phyloP scores from a whole-genome alignment of 148 eudicot genomes.

The Selenicereus undatus region DNA sequence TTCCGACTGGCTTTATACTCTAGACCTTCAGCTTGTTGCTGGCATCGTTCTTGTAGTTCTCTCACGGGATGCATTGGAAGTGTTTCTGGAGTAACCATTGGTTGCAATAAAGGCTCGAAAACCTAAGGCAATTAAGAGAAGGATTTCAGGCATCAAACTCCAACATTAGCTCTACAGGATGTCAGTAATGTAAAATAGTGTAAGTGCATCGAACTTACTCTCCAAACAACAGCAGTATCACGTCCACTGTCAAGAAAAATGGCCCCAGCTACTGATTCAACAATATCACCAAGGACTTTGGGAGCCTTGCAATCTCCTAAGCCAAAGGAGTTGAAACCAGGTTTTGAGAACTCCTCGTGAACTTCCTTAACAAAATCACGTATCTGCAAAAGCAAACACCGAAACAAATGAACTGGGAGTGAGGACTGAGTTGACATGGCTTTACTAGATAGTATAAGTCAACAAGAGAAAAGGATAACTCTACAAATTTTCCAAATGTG shows the following conservation, averaged over 20 bases:
- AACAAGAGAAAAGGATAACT: neutral
- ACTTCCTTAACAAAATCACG: slow-evolving; percentile 95
- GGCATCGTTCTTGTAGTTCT: slow-evolving; percentile 97
- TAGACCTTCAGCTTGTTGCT: slow-evolving; percentile 95
- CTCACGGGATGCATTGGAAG: slow-evolving; percentile 99
- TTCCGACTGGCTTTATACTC: slow-evolving; percentile 87
- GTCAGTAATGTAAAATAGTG: neutral
- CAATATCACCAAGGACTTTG: slow-evolving; percentile 94
- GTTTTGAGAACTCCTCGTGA: slow-evolving; percentile 57
- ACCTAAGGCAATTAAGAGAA: slow-evolving; percentile 41
- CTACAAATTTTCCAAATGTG: neutral
- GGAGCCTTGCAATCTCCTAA: slow-evolving; percentile 99
- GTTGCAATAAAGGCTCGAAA: slow-evolving; percentile 88
- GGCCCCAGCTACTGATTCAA: slow-evolving; percentile 97
- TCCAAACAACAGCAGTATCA: slow-evolving; percentile 75
- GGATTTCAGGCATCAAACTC: slow-evolving; percentile 5
- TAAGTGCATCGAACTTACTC: slow-evolving; percentile 37
- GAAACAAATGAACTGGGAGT: neutral
- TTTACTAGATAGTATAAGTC: neutral
- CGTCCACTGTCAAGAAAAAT: slow-evolving; percentile 79
- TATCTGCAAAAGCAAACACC: slow-evolving; percentile 43
- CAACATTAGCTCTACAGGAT: neutral
- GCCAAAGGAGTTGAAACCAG: slow-evolving; percentile 86
- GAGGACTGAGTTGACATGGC: neutral
- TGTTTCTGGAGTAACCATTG: slow-evolving; percentile 98